Base-by-base conservation (phyloP, 306 rosid species). In the Rosa chinensis region DNA sequence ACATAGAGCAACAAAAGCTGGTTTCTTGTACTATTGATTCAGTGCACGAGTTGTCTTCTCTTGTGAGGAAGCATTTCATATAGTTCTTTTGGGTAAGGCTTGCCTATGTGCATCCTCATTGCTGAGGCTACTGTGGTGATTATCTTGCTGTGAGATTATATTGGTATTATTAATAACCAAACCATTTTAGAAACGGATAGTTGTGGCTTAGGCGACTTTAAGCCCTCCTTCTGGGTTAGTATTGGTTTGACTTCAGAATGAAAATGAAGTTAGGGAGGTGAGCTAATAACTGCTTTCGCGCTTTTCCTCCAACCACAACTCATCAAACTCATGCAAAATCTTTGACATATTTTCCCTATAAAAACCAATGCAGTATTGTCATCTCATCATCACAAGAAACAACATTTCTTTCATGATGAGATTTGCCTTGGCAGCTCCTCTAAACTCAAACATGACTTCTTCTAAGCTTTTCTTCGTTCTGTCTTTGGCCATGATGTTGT, bases 221-320 rank as follows among this genome's bases (percentile, higher is more conserved):
- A 32, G 69, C 69, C 69, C 4, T 25, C 25, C 42, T 70, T 47
- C 23, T 47, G 52, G 53, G 75, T 21, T 47, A 47, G 42, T 47
- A 45, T 48, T 28, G 75, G n/a, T 70, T 47, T 70, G 75, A 70
- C 53, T 47, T 6, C 6, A 8, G 75, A 25, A 72, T 2, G 11
- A 20, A 11, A 18, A 10, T 72, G 0, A 47, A 71, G 75, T 72
- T 13, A 52, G 64, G 32, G 64, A 50, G 64, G 66, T 52, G 76
- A 73, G 23, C 76, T 35, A 73, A 52, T 66, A 5, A 3, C 11
- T 49, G 25, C 45, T 4, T 72, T 72, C 58, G 32, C 14, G 44
- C 76, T 32, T 32, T 35, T 73, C 63, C 48, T 73, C 6, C 76
- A 50, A 73, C 76, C 47, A 72, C 62, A 50, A 50, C 76, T 72